Evolutionary conservation across 2,329 filamentous ascomycete species (phyloP), one percentile per base, ranked within the genome.

Genomic region (Aureobasidium sp.): DNA sequence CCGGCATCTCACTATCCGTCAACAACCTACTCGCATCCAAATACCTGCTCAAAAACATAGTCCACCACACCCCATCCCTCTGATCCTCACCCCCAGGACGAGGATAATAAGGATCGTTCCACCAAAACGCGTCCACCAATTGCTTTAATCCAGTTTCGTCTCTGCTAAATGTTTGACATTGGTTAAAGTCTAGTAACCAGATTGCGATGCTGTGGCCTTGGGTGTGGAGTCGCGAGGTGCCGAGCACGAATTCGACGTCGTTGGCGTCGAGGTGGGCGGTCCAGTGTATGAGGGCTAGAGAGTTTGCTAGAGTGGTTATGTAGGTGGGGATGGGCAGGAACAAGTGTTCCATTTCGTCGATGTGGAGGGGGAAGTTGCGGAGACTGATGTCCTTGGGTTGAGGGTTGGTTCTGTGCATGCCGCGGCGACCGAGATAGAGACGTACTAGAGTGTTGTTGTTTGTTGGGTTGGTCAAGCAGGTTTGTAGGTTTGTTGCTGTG

Each of bases 161-260:
- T n/a, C n/a, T n/a, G n/a, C 67, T 37, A 76, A 84, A 60, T 76
- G 82, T 67, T 69, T 84, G 63, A 80, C 83, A 69, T 83, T 83
- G 41, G 77, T 84, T 69, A 78, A 85, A 74, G 83, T 87, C 77
- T 80, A 87, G 78, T 5, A 73, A 64, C 70, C 70, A 72, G 36
- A 71, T 64, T 15, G 37, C 36, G 29, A 47, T 15, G 14, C 56
- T 20, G 11, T 17, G n/a, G 14, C 45, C 29, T 22, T 29, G 31
- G 2, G 3, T 22, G 22, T 14, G 5, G 17, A n/a, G 27, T 14
- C n/a, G 31, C 15, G 34, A 44, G 27, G 22, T 12, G 4, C 68
- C 77, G 2, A 84, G 73, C 0, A 84, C 81, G 64, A 83, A 84
- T 44, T 84, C 79, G 1, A 84, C 74, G 48, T 83, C 81, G 31